phyloP scores from a whole-genome alignment of 176 grass and related monocot species.

The Bothriochloa decipiens region DNA sequence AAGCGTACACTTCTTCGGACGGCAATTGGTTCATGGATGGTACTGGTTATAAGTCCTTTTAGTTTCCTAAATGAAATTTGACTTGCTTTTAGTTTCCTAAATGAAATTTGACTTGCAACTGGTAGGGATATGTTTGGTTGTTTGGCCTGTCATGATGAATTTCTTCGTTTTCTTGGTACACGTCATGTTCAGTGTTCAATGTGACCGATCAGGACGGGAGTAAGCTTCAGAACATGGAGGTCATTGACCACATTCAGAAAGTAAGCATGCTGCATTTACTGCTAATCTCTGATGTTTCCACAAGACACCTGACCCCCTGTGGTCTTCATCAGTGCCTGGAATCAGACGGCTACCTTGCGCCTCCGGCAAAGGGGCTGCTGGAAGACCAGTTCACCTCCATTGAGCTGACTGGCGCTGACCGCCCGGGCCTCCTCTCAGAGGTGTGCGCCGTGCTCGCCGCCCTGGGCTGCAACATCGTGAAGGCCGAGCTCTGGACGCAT shows the following conservation, averaged over 20 bases:
- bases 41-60: neutral
- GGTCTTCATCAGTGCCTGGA: constrained; percentile 49
- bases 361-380: neutral
- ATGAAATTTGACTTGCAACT: neutral
- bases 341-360: constrained; percentile 35
- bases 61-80: neutral
- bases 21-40: constrained; percentile 68
- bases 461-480: constrained; percentile 58
- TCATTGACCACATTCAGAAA: constrained; percentile 61
- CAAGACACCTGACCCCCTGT: constrained; percentile 16
- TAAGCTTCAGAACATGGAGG: constrained; percentile 48
- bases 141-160: neutral
- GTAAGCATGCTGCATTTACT: constrained; percentile 36
- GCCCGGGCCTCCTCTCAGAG: constrained; percentile 65
- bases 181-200: constrained; percentile 69
- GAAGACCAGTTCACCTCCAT: constrained; percentile 34
- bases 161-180: constrained; percentile 26
- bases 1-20: constrained; percentile 61
- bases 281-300: neutral
- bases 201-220: constrained; percentile 64
- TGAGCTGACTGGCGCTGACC: constrained; percentile 55
- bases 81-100: too few relatives aligned
- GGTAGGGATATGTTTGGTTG: neutral
- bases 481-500: constrained; percentile 69
- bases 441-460: constrained; percentile 58